phyloP scores from a whole-genome alignment of 257 asterid genomes.

The Solanum etuberosum region DNA sequence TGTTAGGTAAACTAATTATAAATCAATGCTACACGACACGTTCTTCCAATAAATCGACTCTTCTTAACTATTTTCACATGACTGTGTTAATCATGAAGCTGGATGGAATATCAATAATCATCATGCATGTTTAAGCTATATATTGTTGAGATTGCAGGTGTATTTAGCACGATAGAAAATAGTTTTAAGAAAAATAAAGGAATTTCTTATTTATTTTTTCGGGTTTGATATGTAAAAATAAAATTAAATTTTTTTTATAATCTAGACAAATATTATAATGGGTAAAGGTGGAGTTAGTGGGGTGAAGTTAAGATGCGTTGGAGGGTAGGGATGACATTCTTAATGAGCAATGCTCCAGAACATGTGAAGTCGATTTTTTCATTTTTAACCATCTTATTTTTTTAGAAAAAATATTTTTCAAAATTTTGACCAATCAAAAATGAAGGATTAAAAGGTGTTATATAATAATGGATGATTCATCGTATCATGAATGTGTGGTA shows the following conservation, averaged over 20 bases:
- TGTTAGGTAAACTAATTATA: neutral
- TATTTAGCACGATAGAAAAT: neutral
- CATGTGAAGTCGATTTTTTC: too few relatives aligned
- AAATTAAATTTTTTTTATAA: too few relatives aligned
- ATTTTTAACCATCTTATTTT: too few relatives aligned
- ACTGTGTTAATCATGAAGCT: neutral
- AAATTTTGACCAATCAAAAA: too few relatives aligned
- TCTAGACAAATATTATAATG: too few relatives aligned
- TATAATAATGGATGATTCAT: neutral
- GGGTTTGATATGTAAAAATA: neutral
- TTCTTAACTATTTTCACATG: neutral
- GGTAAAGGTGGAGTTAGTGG: too few relatives aligned
- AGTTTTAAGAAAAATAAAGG: too few relatives aligned
- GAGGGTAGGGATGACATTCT: too few relatives aligned
- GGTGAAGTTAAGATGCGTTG: too few relatives aligned
- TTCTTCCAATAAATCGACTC: neutral
- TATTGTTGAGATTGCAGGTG: neutral
- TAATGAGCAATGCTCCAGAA: neutral
- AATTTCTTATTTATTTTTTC: too few relatives aligned
- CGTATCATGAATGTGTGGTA: neutral
- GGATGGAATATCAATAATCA: neutral
- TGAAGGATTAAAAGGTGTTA: neutral
- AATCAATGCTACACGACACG: neutral
- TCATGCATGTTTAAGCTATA: neutral
- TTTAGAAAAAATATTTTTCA: too few relatives aligned